A percentile compares a stretch with the other conserved stretches of the same genome.
Evolutionary conservation across 768 basidiomycete genomes (phyloP).

Genomic region (Suillus clintonianus): DNA sequence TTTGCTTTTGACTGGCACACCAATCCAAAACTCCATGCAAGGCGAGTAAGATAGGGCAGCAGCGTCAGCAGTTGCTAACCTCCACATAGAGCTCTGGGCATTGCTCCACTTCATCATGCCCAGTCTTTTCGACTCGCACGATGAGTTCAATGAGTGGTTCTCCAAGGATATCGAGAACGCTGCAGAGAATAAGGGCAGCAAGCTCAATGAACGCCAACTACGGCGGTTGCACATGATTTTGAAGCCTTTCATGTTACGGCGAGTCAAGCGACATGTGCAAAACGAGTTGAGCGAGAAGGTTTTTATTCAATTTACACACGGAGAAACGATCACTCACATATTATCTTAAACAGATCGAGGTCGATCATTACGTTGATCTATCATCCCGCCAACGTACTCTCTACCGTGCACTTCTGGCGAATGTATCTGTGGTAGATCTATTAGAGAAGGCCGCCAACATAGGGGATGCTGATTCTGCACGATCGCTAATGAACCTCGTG

Average conservation of each 20-base stretch:
- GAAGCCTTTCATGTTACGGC: slow-evolving; percentile 97
- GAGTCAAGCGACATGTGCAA: slow-evolving; percentile 98
- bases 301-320: slow-evolving; percentile 26
- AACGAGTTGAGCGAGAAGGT: slow-evolving; percentile 99
- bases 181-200: slow-evolving; percentile 86
- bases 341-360: slow-evolving; percentile 87
- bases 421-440: slow-evolving; percentile 93
- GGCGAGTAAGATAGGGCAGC: slow-evolving; percentile 48
- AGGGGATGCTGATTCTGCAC: slow-evolving; percentile 88
- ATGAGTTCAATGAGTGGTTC: slow-evolving; percentile 99
- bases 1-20: slow-evolving; percentile 92
- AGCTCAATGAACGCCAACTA: slow-evolving; percentile 92
- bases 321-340: slow-evolving; percentile 87
- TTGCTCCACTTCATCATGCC: slow-evolving; percentile 99
- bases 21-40: slow-evolving; percentile 99
- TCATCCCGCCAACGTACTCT: slow-evolving; percentile 90
- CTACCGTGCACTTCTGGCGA: slow-evolving; percentile 87
- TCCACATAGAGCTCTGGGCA: slow-evolving; percentile 86
- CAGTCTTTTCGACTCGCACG: slow-evolving; percentile 96
- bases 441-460: slow-evolving; percentile 91
- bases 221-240: slow-evolving; percentile 97
- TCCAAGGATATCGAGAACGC: slow-evolving; percentile 99
- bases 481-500: slow-evolving; percentile 97
- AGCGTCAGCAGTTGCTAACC: slow-evolving; percentile 4
- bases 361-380: slow-evolving; percentile 91